phyloP scores from a whole-genome alignment of 2,329 filamentous ascomycete genomes.

The Colletotrichum karsti region DNA sequence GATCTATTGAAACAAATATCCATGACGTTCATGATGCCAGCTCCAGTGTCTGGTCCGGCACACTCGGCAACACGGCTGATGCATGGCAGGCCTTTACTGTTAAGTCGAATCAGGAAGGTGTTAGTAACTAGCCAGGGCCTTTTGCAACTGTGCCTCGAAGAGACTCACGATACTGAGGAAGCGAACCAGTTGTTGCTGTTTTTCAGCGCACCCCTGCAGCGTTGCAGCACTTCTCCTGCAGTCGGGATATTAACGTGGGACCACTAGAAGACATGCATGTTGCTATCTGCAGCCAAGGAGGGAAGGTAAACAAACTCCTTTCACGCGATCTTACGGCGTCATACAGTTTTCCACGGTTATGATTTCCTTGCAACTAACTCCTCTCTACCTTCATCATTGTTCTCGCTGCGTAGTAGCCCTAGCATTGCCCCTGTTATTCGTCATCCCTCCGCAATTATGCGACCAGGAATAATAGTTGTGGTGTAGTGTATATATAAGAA shows the following conservation, averaged over 20 bases:
- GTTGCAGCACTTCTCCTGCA: background rate
- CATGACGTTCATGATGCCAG: no score
- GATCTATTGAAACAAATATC: no score
- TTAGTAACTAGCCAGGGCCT: background rate
- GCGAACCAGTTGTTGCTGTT: background rate
- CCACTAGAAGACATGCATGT: background rate
- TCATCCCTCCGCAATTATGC: no score
- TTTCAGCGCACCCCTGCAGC: background rate
- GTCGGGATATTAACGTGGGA: background rate
- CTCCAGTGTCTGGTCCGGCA: no score
- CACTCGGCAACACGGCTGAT: no score
- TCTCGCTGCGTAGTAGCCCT: no score
- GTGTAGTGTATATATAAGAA: background rate
- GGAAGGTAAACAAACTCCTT: background rate
- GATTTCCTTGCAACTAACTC: no score
- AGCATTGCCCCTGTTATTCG: no score
- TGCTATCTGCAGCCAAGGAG: slow-evolving; percentile 5
- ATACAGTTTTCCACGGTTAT: no score
- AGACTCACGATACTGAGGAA: background rate
- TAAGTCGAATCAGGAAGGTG: slow-evolving; percentile 2
- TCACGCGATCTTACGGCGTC: background rate
- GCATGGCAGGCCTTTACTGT: background rate
- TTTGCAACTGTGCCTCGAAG: background rate
- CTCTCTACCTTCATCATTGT: no score
- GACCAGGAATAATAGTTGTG: no score